phyloP scores from a whole-genome alignment of 257 asterid genomes.

The Solanum dulcamara region DNA sequence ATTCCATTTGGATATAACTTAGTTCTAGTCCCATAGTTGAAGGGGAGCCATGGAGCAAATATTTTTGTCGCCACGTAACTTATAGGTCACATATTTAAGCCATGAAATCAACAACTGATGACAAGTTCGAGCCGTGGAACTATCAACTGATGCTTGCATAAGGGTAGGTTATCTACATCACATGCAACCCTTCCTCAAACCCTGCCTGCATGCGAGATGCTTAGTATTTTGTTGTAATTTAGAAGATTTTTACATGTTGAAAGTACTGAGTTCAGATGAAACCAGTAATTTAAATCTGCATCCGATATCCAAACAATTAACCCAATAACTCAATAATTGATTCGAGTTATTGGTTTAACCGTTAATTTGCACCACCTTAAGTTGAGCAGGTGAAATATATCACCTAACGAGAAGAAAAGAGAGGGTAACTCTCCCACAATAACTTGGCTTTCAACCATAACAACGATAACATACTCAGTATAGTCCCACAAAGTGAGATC shows the following conservation, averaged over 20 bases:
- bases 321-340: neutral
- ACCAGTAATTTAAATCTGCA: neutral
- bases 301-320: neutral
- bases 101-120: no score
- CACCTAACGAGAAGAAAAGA: neutral
- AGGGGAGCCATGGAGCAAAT: no score
- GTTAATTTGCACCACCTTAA: neutral
- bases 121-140: neutral
- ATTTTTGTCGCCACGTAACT: no score
- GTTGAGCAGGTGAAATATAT: neutral
- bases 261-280: neutral
- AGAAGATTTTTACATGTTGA: neutral
- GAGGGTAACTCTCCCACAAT: neutral
- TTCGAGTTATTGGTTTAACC: neutral
- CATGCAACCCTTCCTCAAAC: neutral
- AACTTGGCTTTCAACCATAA: neutral
- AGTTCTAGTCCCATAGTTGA: no score
- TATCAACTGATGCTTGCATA: neutral
- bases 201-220: neutral
- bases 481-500: neutral
- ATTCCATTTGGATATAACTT: no score
- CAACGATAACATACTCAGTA: neutral
- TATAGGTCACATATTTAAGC: no score
- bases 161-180: neutral
- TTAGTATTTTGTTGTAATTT: neutral